These are phyloP conservation scores for Neofusicoccum kwambonambiense DNA, from an alignment of 2,329 filamentous ascomycete genomes.

Conservation along the genomic window DNA sequence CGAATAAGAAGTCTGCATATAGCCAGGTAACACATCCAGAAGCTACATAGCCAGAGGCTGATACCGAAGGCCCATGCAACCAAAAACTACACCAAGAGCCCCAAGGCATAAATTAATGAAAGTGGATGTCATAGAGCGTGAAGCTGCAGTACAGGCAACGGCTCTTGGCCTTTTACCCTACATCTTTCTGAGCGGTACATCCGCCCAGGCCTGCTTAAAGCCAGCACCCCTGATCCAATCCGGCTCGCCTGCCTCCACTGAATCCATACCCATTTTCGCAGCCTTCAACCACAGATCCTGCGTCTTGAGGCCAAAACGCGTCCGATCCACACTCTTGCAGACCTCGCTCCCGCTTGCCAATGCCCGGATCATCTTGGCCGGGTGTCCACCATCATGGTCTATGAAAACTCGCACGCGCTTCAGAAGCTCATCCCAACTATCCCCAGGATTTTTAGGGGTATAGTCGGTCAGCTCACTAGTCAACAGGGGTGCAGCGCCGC, in stretches of 20 bases:
- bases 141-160: too few relatives aligned
- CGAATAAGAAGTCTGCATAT: too few relatives aligned
- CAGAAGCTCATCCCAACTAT: constrained; percentile 46
- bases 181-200: constrained; percentile 25
- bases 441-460: constrained; percentile 22
- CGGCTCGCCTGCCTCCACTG: constrained; percentile 53
- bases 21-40: too few relatives aligned
- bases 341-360: constrained; percentile 62
- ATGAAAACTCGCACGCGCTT: constrained; percentile 43
- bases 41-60: too few relatives aligned
- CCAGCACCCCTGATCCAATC: constrained; percentile 64
- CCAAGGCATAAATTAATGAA: too few relatives aligned
- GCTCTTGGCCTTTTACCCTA: too few relatives aligned
- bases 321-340: constrained; percentile 22
- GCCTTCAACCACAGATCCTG: constrained; percentile 61
- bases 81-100: too few relatives aligned
- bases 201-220: constrained; percentile 64
- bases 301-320: constrained; percentile 34
- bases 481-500: constrained; percentile 63
- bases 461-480: background rate
- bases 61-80: too few relatives aligned
- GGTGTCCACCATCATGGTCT: constrained; percentile 73
- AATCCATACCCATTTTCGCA: constrained; percentile 62
- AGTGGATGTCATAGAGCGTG: too few relatives aligned
- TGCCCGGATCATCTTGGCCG: constrained; percentile 71